A percentile compares a stretch with the other conserved stretches of the same genome.
Conservation (phyloP, 1,284 basidiomycete genomes). For the Agroathelia rolfsii region DNA sequence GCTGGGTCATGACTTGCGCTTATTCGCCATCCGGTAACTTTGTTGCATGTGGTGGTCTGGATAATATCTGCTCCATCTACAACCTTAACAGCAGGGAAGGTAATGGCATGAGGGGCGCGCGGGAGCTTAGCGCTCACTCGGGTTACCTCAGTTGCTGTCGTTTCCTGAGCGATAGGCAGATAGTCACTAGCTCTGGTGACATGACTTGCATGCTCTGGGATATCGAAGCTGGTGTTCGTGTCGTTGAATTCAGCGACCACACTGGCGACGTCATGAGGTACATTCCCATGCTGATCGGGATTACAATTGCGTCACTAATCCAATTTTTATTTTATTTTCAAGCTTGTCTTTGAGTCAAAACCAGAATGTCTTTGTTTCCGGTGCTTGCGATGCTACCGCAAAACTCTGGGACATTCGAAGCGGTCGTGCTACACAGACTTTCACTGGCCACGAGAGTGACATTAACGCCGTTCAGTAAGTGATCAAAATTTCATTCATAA, state of each 20-base stretch:
- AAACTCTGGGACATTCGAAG: slow-evolving; percentile 98
- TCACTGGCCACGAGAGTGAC: slow-evolving; percentile 97
- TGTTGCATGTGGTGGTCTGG: slow-evolving; percentile 96
- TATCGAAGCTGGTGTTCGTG: slow-evolving; percentile 90
- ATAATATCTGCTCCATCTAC: slow-evolving; percentile 99
- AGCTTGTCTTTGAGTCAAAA: slow-evolving; percentile 92
- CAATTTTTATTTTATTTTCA: slow-evolving; percentile 10
- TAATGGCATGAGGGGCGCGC: slow-evolving; percentile 66
- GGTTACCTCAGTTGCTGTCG: slow-evolving; percentile 97
- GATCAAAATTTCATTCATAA: slow-evolving; percentile 8
- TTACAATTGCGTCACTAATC: slow-evolving; percentile 11
- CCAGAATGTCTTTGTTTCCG: slow-evolving; percentile 94
- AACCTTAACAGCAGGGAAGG: slow-evolving; percentile 72
- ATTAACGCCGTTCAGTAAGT: slow-evolving; percentile 97
- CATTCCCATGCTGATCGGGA: slow-evolving; percentile 14
- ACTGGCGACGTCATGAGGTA: slow-evolving; percentile 99
- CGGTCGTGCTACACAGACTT: slow-evolving; percentile 95
- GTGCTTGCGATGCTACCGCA: slow-evolving; percentile 95
- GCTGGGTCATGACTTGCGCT: slow-evolving; percentile 99
- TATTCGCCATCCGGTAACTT: slow-evolving; percentile 95
- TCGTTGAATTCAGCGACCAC: slow-evolving; percentile 97
- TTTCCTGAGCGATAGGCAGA: slow-evolving; percentile 97
- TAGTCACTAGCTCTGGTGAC: slow-evolving; percentile 94
- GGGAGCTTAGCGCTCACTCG: slow-evolving; percentile 93
- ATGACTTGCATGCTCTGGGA: slow-evolving; percentile 99